phyloP scores from a whole-genome alignment of 441 rosid genomes.

The Adansonia gregorii region DNA sequence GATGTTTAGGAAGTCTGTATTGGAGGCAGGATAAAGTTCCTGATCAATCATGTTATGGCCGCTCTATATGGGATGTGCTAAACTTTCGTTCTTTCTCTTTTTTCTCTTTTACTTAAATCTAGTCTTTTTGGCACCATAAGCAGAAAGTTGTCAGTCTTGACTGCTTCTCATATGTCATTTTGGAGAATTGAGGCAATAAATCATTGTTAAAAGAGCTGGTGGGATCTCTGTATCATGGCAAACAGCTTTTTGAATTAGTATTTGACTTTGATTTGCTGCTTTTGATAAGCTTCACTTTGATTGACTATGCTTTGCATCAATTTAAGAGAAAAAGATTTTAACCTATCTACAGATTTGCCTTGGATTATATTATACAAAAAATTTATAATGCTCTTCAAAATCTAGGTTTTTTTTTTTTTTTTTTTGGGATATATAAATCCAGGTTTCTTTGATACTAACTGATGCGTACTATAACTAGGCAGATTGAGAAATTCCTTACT shows the following conservation, averaged over 20 bases:
- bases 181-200: constrained; percentile 10
- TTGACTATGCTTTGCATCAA: not conserved
- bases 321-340: constrained; percentile 8
- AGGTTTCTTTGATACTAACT: too few species aligned
- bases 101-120: too few species aligned
- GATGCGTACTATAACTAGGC: too few species aligned
- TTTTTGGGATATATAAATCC: too few species aligned
- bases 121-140: too few species aligned
- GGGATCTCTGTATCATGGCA: not conserved
- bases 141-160: not conserved
- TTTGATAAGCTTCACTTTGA: not conserved
- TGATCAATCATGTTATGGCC: constrained; percentile 3
- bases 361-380: not conserved
- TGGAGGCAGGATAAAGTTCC: not conserved
- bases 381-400: too few species aligned
- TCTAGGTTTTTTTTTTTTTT: too few species aligned
- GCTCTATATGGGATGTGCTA: not conserved
- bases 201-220: not conserved
- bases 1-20: constrained; percentile 1
- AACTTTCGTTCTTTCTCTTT: too few species aligned
- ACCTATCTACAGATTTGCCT: not conserved
- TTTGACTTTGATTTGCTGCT: not conserved
- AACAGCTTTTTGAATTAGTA: not conserved
- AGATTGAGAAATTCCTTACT: too few species aligned
- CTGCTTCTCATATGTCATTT: constrained; percentile 6